A percentile compares a stretch with the other conserved stretches of the same genome.
phyloP scores from a whole-genome alignment of 2,329 filamentous ascomycete genomes.

The Pyrenophora seminiperda region DNA sequence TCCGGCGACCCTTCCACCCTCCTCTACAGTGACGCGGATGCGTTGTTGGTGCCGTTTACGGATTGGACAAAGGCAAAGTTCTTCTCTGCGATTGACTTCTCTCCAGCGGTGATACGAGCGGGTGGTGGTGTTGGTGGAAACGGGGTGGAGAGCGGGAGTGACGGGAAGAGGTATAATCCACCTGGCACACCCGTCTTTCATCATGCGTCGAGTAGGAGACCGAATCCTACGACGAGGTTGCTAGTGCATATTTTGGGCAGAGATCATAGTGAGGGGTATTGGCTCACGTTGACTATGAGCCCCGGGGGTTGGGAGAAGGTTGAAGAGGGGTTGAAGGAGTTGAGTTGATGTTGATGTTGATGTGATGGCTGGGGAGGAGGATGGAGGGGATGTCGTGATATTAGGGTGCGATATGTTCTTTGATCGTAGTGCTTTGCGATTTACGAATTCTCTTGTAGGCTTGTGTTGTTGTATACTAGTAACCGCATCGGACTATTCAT shows the following conservation, averaged over 20 bases:
- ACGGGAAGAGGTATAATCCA: slow-evolving; percentile 14
- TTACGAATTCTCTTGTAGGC: background rate
- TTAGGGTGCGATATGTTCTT: too few species aligned
- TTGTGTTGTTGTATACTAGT: background rate
- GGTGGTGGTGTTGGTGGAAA: slow-evolving; percentile 2
- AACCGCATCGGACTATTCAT: background rate
- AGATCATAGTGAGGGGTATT: slow-evolving; percentile 18
- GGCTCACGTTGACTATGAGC: slow-evolving; percentile 16
- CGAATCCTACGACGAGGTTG: slow-evolving; percentile 11
- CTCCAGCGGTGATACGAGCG: slow-evolving; percentile 16
- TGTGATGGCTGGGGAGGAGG: too few species aligned
- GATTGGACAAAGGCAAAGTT: slow-evolving; percentile 24
- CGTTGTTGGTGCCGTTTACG: slow-evolving; percentile 18
- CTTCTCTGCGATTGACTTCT: slow-evolving; percentile 27
- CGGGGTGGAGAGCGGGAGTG: background rate
- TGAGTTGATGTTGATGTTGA: background rate
- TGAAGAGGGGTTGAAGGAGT: slow-evolving; percentile 9
- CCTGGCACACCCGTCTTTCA: slow-evolving; percentile 20
- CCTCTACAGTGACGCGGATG: slow-evolving; percentile 12
- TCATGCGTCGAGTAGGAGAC: slow-evolving; percentile 14
- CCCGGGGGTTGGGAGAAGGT: slow-evolving; percentile 17
- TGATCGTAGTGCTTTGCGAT: too few species aligned
- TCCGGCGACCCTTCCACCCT: slow-evolving; percentile 29
- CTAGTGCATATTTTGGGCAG: slow-evolving; percentile 21
- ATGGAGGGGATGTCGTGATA: too few species aligned